A percentile compares a stretch with the other conserved stretches of the same genome.
Conservation (phyloP, 1,139 yeast species). For the Magnusiomyces suaveolens region DNA sequence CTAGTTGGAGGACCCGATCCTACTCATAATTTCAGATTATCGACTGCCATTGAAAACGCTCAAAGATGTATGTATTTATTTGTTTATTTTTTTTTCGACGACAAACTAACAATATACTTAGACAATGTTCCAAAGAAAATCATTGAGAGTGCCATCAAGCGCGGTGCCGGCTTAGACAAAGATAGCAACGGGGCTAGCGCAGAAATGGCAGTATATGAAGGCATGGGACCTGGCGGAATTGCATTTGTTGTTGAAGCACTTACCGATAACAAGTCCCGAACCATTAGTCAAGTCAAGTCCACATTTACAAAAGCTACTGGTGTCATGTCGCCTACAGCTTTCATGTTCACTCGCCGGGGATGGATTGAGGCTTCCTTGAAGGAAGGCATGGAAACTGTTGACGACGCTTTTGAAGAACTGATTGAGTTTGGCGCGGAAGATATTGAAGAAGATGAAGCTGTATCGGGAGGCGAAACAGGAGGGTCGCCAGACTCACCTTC, state of each 20-base stretch:
- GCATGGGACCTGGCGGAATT: conserved; percentile 86
- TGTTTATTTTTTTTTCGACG: not conserved
- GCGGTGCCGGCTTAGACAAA: conserved; percentile 59
- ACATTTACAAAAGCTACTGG: conserved; percentile 67
- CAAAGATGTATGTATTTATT: conserved; percentile 21
- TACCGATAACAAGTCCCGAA: conserved; percentile 81
- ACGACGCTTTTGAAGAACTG: conserved; percentile 59
- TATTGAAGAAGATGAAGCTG: conserved; percentile 41
- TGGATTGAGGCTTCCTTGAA: conserved; percentile 45
- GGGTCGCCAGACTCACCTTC: too few species aligned
- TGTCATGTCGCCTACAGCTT: conserved; percentile 58
- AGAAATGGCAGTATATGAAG: conserved; percentile 64
- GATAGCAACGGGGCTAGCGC: conserved; percentile 35
- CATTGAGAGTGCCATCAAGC: conserved; percentile 73
- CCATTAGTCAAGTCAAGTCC: conserved; percentile 65
- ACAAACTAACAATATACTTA: conserved; percentile 27
- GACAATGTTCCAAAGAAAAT: conserved; percentile 75
- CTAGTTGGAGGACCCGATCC: conserved; percentile 54
- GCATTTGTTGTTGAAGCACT: conserved; percentile 75
- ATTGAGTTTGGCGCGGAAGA: conserved; percentile 83
- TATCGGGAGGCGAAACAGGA: too few species aligned
- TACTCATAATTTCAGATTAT: conserved; percentile 52
- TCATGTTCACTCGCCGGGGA: conserved; percentile 70
- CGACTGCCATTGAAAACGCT: conserved; percentile 71
- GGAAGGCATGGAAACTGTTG: conserved; percentile 34